Evolutionary conservation across 164 flowering plant species (phyloP).

Genomic region (Magnolia changhungtana): DNA sequence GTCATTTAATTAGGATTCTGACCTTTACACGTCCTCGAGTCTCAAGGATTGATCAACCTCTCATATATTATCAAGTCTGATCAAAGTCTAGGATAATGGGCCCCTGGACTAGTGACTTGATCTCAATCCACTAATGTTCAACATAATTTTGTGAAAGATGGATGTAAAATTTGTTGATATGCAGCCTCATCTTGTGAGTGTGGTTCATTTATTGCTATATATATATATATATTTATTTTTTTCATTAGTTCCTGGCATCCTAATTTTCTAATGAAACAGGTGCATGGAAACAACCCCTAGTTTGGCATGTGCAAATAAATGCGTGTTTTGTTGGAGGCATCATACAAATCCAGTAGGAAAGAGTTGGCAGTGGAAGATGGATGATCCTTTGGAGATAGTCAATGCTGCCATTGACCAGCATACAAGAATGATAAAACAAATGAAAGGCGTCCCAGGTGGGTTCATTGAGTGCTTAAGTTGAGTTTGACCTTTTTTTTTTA

Average conservation of each 20-base stretch:
- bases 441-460: conserved; percentile 98
- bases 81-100: too few relatives aligned
- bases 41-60: too few relatives aligned
- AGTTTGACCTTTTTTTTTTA: background rate
- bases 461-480: conserved; percentile 2
- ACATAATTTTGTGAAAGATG: too few relatives aligned
- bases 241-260: background rate
- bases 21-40: too few relatives aligned
- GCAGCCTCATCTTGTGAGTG: too few relatives aligned
- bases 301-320: conserved; percentile 98
- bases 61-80: too few relatives aligned
- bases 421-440: conserved; percentile 89
- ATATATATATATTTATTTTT: too few relatives aligned
- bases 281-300: conserved; percentile 99
- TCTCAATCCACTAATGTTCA: too few relatives aligned
- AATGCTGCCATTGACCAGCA: conserved; percentile 83
- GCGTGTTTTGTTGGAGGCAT: conserved; percentile 99
- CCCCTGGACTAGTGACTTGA: too few relatives aligned
- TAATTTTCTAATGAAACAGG: conserved; percentile 35
- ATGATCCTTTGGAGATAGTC: conserved; percentile 86
- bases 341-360: conserved; percentile 98
- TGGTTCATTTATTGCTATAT: too few relatives aligned
- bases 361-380: conserved; percentile 99
- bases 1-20: too few relatives aligned
- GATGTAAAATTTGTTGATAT: too few relatives aligned